phyloP scores from a whole-genome alignment of 2,329 filamentous ascomycete species.

The Pyrenophora graminea region DNA sequence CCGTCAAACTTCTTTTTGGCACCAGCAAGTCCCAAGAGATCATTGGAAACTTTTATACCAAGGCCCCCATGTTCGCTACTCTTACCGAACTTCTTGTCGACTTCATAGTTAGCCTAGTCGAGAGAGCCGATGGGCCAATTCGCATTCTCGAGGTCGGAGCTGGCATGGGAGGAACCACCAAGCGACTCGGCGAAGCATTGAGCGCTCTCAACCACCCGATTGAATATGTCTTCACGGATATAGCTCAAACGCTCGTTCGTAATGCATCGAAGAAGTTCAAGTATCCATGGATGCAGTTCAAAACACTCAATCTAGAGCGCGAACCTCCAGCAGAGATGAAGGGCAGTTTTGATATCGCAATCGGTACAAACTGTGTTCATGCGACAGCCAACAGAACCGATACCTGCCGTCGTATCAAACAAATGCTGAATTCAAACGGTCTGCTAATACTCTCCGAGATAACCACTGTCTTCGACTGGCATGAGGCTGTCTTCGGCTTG shows the following conservation, averaged over 20 bases:
- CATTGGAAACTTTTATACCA: slow-evolving; percentile 21
- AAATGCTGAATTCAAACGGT: slow-evolving; percentile 15
- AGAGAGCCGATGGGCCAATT: slow-evolving; percentile 13
- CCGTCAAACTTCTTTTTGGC: slow-evolving; percentile 20
- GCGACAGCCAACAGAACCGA: slow-evolving; percentile 18
- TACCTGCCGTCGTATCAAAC: slow-evolving; percentile 9
- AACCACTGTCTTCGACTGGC: slow-evolving; percentile 19
- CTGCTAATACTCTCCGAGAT: slow-evolving; percentile 22
- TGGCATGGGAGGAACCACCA: slow-evolving; percentile 47
- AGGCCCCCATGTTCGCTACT: slow-evolving; percentile 24
- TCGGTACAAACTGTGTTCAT: slow-evolving; percentile 30
- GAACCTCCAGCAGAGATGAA: slow-evolving; percentile 2
- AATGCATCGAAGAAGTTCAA: slow-evolving; percentile 36
- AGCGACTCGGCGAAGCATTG: slow-evolving; percentile 15
- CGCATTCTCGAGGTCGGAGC: slow-evolving; percentile 47
- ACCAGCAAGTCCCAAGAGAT: slow-evolving; percentile 12
- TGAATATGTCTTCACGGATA: slow-evolving; percentile 49
- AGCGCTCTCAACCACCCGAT: slow-evolving; percentile 15
- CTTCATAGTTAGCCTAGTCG: slow-evolving; percentile 8
- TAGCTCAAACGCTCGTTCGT: slow-evolving; percentile 45
- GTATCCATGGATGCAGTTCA: slow-evolving; percentile 41
- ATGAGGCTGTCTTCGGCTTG: slow-evolving; percentile 25
- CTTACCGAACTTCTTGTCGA: slow-evolving; percentile 19
- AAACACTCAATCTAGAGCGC: slow-evolving; percentile 33
- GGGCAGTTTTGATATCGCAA: slow-evolving; percentile 13